phyloP scores from a whole-genome alignment of 148 eudicot genomes.

The Vaccinium vitisidaea region DNA sequence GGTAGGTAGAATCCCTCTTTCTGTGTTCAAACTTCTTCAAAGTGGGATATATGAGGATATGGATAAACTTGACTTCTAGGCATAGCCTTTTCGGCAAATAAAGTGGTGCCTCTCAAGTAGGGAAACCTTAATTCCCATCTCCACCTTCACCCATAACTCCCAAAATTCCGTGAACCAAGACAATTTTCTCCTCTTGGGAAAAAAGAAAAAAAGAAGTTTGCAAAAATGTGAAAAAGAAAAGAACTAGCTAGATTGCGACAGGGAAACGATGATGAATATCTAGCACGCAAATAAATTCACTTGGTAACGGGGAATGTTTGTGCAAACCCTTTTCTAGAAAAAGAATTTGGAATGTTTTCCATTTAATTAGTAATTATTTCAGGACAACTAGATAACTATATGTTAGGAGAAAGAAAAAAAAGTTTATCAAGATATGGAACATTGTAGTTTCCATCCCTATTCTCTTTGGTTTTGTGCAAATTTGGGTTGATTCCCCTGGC shows the following conservation, averaged over 20 bases:
- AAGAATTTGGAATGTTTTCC: not conserved
- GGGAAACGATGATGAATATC: not conserved
- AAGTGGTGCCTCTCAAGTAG: not conserved
- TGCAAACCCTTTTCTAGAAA: not conserved
- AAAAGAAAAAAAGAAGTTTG: not conserved
- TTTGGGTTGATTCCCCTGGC: not conserved
- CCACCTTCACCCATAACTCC: not conserved
- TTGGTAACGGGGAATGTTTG: not conserved
- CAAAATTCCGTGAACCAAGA: constrained; percentile 10
- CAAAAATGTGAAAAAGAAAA: not conserved
- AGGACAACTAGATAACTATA: too few species aligned
- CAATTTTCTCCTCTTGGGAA: not conserved
- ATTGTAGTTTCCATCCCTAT: not conserved
- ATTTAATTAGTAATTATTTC: not conserved
- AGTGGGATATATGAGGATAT: not conserved
- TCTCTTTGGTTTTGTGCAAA: not conserved
- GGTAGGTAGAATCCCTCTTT: not conserved
- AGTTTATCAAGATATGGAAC: not conserved
- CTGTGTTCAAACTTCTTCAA: not conserved
- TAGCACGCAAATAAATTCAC: not conserved
- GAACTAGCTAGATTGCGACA: not conserved
- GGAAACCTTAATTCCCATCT: not conserved
- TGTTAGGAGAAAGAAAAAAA: too few species aligned
- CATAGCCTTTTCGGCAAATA: not conserved
- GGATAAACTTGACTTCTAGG: not conserved